These are phyloP conservation scores for Neocucurbitaria cava DNA, from an alignment of 2,329 filamentous ascomycete species.

Conservation along the genomic window DNA sequence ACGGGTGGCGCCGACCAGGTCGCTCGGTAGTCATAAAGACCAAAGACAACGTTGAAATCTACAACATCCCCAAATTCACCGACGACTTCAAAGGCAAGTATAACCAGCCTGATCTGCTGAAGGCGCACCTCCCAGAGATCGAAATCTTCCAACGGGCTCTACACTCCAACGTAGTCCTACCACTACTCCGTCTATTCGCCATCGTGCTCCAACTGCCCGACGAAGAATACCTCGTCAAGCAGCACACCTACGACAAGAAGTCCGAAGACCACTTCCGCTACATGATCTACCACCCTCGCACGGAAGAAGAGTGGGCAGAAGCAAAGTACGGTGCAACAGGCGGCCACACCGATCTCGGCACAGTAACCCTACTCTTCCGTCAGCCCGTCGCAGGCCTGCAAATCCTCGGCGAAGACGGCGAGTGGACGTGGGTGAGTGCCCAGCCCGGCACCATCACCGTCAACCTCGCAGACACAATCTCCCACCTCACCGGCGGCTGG, in stretches of 20 bases:
- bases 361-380: slow-evolving; percentile 64
- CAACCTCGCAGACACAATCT: slow-evolving; percentile 51
- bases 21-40: slow-evolving; percentile 43
- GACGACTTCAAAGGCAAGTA: slow-evolving; percentile 61
- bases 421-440: slow-evolving; percentile 53
- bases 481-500: slow-evolving; percentile 50
- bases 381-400: slow-evolving; percentile 66
- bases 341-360: slow-evolving; percentile 65
- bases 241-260: slow-evolving; percentile 65
- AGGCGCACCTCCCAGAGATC: slow-evolving; percentile 55
- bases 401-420: slow-evolving; percentile 52
- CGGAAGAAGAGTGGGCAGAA: slow-evolving; percentile 55
- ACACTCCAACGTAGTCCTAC: slow-evolving; percentile 64
- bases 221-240: slow-evolving; percentile 63
- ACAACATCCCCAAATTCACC: slow-evolving; percentile 67
- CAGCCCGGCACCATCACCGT: slow-evolving; percentile 52
- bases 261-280: slow-evolving; percentile 69
- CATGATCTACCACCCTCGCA: slow-evolving; percentile 64
- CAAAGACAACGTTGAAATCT: slow-evolving; percentile 66
- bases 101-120: slow-evolving; percentile 52
- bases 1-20: slow-evolving; percentile 51
- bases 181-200: slow-evolving; percentile 66
- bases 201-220: slow-evolving; percentile 66
- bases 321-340: slow-evolving; percentile 53
- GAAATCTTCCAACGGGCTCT: slow-evolving; percentile 59